Evolutionary conservation across 108 stramenopile species (phyloP).

Genomic region (Fragilariopsis cylindrus): DNA sequence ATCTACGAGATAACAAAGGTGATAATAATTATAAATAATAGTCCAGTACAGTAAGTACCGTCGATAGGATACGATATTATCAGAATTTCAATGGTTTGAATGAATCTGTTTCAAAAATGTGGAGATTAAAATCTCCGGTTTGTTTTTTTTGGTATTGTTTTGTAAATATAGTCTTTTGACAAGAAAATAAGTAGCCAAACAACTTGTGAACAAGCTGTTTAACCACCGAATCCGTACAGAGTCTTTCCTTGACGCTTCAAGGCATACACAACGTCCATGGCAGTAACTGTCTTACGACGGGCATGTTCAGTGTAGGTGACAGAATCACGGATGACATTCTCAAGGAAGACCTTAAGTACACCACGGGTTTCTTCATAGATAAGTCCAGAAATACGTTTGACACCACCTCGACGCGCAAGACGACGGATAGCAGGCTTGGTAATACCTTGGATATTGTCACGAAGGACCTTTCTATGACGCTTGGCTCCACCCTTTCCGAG

Average conservation of each 20-base stretch:
- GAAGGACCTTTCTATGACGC: constrained; percentile 98
- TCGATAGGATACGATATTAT: no score
- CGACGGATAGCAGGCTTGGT: constrained; percentile 99
- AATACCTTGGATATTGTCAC: constrained; percentile 99
- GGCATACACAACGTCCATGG: constrained; percentile 96
- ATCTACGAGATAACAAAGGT: no score
- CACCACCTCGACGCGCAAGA: constrained; percentile 98
- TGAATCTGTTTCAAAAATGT: constrained; percentile 18
- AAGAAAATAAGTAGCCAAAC: not conserved
- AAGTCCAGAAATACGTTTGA: constrained; percentile 99
- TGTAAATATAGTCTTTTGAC: not conserved
- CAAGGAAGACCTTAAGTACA: constrained; percentile 90
- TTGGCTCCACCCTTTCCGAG: constrained; percentile 95
- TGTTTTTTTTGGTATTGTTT: constrained; percentile 7
- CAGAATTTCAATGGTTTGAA: no score
- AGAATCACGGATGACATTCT: constrained; percentile 89
- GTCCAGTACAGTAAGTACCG: no score
- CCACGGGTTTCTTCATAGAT: constrained; percentile 97
- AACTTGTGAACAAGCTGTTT: constrained; percentile 27
- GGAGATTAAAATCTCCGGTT: constrained; percentile 34
- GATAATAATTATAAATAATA: no score
- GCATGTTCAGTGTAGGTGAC: constrained; percentile 94
- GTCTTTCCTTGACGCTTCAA: constrained; percentile 98
- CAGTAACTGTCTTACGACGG: constrained; percentile 90
- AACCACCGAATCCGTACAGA: constrained; percentile 97